phyloP scores from a whole-genome alignment of 2,329 filamentous ascomycete species.

The Penicillium sclerotigenum region DNA sequence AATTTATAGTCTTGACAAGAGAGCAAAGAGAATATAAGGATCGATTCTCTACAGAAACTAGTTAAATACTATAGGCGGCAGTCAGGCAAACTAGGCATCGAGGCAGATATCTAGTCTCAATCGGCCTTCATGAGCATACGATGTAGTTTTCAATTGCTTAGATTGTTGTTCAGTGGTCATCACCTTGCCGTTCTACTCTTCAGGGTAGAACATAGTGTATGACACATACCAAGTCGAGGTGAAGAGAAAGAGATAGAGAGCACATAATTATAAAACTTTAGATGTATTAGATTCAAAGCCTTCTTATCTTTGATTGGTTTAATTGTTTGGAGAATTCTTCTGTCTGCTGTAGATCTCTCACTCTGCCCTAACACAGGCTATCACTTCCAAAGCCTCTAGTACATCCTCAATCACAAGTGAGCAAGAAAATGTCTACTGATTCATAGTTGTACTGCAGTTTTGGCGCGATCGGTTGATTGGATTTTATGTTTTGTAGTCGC shows the following conservation, averaged over 20 bases:
- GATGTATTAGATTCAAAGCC: background rate
- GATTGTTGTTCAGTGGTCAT: background rate
- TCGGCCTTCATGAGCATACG: background rate
- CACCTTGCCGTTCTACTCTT: background rate
- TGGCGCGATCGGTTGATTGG: constrained; percentile 20
- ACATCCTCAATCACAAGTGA: background rate
- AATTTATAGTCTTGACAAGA: background rate
- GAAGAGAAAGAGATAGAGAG: background rate
- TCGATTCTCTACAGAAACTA: background rate
- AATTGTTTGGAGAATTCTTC: background rate
- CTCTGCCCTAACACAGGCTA: background rate
- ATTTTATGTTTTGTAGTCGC: constrained; percentile 16
- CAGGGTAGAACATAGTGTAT: background rate
- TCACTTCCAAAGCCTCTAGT: background rate
- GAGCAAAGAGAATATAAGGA: background rate
- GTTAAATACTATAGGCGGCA: background rate
- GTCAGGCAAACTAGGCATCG: background rate
- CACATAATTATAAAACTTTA: background rate
- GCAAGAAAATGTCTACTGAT: constrained; percentile 1
- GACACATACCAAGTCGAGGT: too few relatives aligned
- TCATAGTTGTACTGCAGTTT: constrained; percentile 10
- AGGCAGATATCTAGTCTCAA: background rate
- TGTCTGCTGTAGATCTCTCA: background rate
- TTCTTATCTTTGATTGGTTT: too few relatives aligned
- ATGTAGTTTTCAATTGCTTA: background rate